Evolutionary conservation across 495 filamentous ascomycete species (phyloP), one percentile per base, ranked within the genome.

Genomic region (Glonium stellatum): DNA sequence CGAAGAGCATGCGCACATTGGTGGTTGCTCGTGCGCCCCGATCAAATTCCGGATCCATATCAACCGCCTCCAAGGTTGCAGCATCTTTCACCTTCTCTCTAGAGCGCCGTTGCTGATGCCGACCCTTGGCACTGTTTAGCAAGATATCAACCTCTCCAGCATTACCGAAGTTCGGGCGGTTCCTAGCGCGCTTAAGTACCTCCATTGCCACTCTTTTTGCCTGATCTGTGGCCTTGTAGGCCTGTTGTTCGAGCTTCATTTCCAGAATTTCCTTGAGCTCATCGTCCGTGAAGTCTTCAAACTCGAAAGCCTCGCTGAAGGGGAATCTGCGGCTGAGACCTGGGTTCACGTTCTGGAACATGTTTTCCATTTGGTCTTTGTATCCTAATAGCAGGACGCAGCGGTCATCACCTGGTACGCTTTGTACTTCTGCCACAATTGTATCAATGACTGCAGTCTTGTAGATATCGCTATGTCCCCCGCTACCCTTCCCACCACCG

Each of bases 371-470:
- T 65, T 87, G 74, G n/a, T 86, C 82, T 62, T 87, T 79, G 70
- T 95, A 92, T 0, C 89, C 89, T 1, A 92, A 75, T 0, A 92
- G 75, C 0, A 95, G 72, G 0, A 93, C 85, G 56, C 88, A 92
- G 18, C 85, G 79, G 69, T 93, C 88, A 36, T 91, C 88, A 0
- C 87, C 86, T 0, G 88, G 85, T 0, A 80, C 79, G 62, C 82
- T 87, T 55, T 92, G 89, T 0, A 95, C 82, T 58, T 93, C 87
- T 0, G 88, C 86, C 1, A 92, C 89, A n/a, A 93, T 84, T 4
- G 89, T 92, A n/a, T 68, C 65, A 46, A 68, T 64, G 22, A 68
- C 62, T 1, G 65, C 65, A 0, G 52, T 46, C 36, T 60, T 59
- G 75, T 76, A 90, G 0, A 70, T 65, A 63, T 90, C 84, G n/a